These are phyloP conservation scores for Coleophoma eucalyptorum DNA, from an alignment of 2,329 filamentous ascomycete genomes.

Conservation along the genomic window DNA sequence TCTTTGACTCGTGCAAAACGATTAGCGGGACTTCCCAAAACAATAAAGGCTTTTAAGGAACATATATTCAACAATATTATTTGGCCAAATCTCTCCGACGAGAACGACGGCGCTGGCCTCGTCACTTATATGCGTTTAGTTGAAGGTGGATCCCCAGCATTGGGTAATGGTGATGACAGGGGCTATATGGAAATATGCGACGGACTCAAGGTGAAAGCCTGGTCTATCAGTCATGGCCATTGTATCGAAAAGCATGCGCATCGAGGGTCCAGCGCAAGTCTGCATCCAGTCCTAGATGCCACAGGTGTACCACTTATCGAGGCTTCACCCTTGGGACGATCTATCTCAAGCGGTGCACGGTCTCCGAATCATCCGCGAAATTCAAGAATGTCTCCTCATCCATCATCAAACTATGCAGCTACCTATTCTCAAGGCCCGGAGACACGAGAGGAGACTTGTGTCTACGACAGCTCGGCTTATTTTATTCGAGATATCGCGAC, in stretches of 20 bases:
- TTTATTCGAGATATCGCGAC: conserved; percentile 78
- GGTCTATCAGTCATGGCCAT: conserved; percentile 84
- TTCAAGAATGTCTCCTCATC: not conserved
- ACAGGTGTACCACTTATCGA: not conserved
- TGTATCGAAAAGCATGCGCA: conserved; percentile 74
- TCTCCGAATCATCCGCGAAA: not conserved
- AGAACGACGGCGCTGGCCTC: conserved; percentile 89
- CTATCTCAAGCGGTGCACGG: not conserved
- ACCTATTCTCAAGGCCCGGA: not conserved
- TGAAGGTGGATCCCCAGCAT: conserved; percentile 80
- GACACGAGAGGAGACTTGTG: conserved; percentile 49
- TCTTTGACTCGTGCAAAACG: conserved; percentile 80
- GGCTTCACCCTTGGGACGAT: not conserved
- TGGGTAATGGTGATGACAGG: conserved; percentile 85
- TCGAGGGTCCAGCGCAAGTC: conserved; percentile 43
- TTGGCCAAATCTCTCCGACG: conserved; percentile 95
- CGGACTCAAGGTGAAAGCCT: conserved; percentile 82
- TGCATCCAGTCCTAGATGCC: not conserved
- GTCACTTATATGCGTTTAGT: conserved; percentile 86
- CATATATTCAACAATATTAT: conserved; percentile 98
- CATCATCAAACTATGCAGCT: not conserved
- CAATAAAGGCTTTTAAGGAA: conserved; percentile 86
- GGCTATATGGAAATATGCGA: conserved; percentile 89
- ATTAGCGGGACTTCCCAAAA: conserved; percentile 79
- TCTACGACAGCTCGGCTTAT: conserved; percentile 87